These are phyloP conservation scores for Suillus decipiens DNA, from an alignment of 768 basidiomycete species.

Conservation along the genomic window DNA sequence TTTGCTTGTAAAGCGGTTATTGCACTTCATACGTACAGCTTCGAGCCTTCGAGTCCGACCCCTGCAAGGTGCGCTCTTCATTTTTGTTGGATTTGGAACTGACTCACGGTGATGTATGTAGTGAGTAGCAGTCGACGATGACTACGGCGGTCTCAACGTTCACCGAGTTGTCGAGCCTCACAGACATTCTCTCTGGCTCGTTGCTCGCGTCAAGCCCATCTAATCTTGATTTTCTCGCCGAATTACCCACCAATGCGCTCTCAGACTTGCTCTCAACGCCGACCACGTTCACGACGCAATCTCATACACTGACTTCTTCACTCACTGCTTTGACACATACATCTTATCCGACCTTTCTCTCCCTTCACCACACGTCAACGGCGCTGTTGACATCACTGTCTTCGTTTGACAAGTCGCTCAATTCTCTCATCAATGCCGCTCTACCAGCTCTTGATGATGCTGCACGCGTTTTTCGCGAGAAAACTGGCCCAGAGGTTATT, in stretches of 20 bases:
- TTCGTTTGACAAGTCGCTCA: slow-evolving; percentile 74
- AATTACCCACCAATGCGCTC: slow-evolving; percentile 67
- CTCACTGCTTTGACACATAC: slow-evolving; percentile 88
- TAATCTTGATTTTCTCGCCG: slow-evolving; percentile 56
- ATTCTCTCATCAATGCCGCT: slow-evolving; percentile 60
- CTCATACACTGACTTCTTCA: slow-evolving; percentile 85
- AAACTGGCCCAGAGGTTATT: slow-evolving; percentile 70
- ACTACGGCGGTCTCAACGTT: slow-evolving; percentile 9
- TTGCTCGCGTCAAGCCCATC: slow-evolving; percentile 10
- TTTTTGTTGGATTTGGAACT: neutral
- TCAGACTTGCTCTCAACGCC: slow-evolving; percentile 74
- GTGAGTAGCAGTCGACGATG: slow-evolving; percentile 20
- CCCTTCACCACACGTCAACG: slow-evolving; percentile 79
- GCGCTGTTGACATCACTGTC: slow-evolving; percentile 72
- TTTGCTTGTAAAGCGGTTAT: neutral
- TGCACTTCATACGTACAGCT: neutral
- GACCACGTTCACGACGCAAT: slow-evolving; percentile 73
- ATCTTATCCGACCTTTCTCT: slow-evolving; percentile 89
- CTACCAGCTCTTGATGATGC: slow-evolving; percentile 79
- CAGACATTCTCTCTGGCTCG: slow-evolving; percentile 28
- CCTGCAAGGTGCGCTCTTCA: neutral
- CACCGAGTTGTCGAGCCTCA: slow-evolving; percentile 25
- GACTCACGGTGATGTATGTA: neutral
- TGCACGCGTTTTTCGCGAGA: slow-evolving; percentile 68
- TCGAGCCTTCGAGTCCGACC: neutral